Evolutionary conservation across 768 basidiomycete species (phyloP), one percentile per base, ranked within the genome.

Genomic region (Termitomyces sp.): DNA sequence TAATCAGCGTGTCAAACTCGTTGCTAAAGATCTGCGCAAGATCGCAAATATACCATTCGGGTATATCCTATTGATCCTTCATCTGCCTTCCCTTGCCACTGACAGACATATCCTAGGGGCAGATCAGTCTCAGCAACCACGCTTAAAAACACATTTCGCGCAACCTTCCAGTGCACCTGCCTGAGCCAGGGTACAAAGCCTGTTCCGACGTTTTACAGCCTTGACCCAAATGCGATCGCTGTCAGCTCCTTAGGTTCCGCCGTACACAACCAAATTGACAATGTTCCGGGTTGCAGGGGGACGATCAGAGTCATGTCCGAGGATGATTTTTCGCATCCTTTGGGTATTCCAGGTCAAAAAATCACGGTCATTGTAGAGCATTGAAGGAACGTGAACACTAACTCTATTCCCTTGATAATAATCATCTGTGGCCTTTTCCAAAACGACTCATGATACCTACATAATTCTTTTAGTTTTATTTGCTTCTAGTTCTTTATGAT

Each of bases 1-100:
- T 52, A 45, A 30, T 23, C 60, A 53, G 15, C 68, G 71, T 6
- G 60, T 62, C 8, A 43, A 57, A 28, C 17, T 69, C 9, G 70
- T 73, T 6, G 59, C 62, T 1, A 56, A 63, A 3, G 71, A 73
- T 37, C 57, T 73, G 12, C 62, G 64, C n/a, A 70, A 68, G 41
- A 64, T 70, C 50, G 68, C 60, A 5, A 63, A 63, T 11, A 41
- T 70, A 3, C 55, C 63, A 12, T 71, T 73, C 51, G 62, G 66
- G 71, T 73, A 45, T 40, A 70, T 63, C 8, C 26, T 12, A 37
- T 17, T 30, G 2, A 19, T 53, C 46, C 28, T 58, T 53, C 11
- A 3, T n/a, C 33, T 45, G 14, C 40, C 14, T 11, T 26, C 48
- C 3, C 37, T 43, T 43, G 21, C n/a, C 31, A n/a, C 19, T 40